A percentile compares a stretch with the other conserved stretches of the same genome.
phyloP scores from a whole-genome alignment of 192 early-diverging fungal species.

The Oehlia diaphana region DNA sequence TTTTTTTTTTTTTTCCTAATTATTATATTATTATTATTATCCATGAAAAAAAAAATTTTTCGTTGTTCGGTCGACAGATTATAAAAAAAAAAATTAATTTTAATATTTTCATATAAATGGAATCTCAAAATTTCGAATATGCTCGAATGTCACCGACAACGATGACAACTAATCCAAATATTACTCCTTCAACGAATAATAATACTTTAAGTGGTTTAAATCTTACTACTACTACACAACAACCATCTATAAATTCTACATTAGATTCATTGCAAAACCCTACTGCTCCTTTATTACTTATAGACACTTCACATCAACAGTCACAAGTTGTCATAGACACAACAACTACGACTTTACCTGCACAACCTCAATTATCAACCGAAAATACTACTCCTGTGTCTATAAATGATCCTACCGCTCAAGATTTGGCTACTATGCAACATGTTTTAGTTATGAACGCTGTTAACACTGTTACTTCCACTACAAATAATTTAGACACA shows the following conservation, averaged over 20 bases:
- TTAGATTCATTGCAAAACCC: too few relatives aligned
- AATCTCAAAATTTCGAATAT: slow-evolving; percentile 23
- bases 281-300: too few relatives aligned
- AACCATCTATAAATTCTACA: too few relatives aligned
- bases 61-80: neutral
- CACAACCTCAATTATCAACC: neutral
- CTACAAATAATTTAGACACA: neutral
- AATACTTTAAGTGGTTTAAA: neutral
- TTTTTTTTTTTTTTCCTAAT: too few relatives aligned
- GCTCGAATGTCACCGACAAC: slow-evolving; percentile 5
- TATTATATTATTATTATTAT: too few relatives aligned
- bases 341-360: neutral
- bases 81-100: neutral
- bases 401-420: neutral
- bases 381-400: too few relatives aligned
- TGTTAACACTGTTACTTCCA: neutral
- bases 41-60: neutral
- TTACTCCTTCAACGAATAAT: neutral
- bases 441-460: neutral
- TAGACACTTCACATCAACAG: too few relatives aligned
- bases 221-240: neutral
- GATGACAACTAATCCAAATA: neutral
- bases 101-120: neutral
- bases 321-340: neutral
- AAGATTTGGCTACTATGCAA: slow-evolving; percentile 6